phyloP scores from a whole-genome alignment of 164 flowering plant genomes.

The Brasenia schreberi region DNA sequence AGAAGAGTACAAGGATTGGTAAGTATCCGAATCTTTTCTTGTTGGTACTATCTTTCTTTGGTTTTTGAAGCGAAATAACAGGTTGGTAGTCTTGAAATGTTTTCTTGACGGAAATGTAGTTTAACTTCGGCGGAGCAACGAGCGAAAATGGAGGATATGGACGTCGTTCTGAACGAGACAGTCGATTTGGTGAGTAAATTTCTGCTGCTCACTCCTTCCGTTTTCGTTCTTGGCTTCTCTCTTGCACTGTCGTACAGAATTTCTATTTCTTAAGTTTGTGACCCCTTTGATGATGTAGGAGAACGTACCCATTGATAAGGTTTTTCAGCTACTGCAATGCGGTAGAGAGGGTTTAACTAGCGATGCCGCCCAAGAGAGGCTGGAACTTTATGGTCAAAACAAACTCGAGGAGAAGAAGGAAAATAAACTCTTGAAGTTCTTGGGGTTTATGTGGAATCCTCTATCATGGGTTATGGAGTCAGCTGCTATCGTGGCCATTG shows the following conservation, averaged over 20 bases:
- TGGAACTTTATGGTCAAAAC: conserved; percentile 54
- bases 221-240: neutral
- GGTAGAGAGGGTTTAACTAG: conserved; percentile 38
- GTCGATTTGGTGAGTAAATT: conserved; percentile 1
- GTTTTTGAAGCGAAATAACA: too few relatives aligned
- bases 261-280: neutral
- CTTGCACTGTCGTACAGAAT: neutral
- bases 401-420: conserved; percentile 68
- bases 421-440: conserved; percentile 52
- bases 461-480: conserved; percentile 82
- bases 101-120: too few relatives aligned
- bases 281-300: conserved; percentile 28
- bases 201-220: neutral
- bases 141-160: neutral
- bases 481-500: conserved; percentile 67
- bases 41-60: too few relatives aligned
- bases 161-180: neutral
- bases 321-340: conserved; percentile 40
- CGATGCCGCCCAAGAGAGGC: conserved; percentile 31
- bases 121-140: too few relatives aligned
- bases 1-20: too few relatives aligned
- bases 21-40: too few relatives aligned
- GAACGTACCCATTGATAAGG: conserved; percentile 51
- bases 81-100: too few relatives aligned
- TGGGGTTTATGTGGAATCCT: conserved; percentile 85